A percentile compares a stretch with the other conserved stretches of the same genome.
These are phyloP conservation scores for Solanum gandarillasii DNA, from an alignment of 257 asterid genomes.

Conservation along the genomic window DNA sequence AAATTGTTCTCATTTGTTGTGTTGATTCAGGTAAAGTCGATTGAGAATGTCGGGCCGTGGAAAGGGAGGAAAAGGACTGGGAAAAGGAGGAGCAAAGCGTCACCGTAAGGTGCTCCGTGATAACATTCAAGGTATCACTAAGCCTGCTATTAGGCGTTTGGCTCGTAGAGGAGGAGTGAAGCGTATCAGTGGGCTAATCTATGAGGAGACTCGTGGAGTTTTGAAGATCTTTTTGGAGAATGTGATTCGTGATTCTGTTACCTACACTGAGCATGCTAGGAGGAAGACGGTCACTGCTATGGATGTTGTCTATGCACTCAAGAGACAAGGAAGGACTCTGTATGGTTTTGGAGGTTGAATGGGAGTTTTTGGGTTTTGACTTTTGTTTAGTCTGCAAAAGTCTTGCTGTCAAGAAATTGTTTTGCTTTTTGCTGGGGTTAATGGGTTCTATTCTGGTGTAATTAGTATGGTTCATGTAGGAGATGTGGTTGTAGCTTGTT, in stretches of 20 bases:
- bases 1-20: not conserved
- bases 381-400: not conserved
- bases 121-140: not conserved
- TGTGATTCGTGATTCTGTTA: not conserved
- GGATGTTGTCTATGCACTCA: not conserved
- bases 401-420: slow-evolving; percentile 24
- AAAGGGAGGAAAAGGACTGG: slow-evolving; percentile 1
- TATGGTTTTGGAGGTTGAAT: not conserved
- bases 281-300: slow-evolving; percentile 2
- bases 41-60: not conserved
- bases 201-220: slow-evolving; percentile 1
- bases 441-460: not conserved
- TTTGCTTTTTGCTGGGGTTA: not conserved
- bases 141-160: not conserved
- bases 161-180: slow-evolving; percentile 1
- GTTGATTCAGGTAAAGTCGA: not conserved
- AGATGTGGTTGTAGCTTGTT: not conserved
- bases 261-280: not conserved
- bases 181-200: not conserved
- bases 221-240: slow-evolving; percentile 1
- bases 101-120: slow-evolving; percentile 3
- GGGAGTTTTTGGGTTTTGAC: not conserved
- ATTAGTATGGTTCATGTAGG: not conserved
- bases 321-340: not conserved
- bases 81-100: slow-evolving; percentile 3